Conservation (phyloP, 352 stramenopile species). For the Pythium utonaiense region DNA sequence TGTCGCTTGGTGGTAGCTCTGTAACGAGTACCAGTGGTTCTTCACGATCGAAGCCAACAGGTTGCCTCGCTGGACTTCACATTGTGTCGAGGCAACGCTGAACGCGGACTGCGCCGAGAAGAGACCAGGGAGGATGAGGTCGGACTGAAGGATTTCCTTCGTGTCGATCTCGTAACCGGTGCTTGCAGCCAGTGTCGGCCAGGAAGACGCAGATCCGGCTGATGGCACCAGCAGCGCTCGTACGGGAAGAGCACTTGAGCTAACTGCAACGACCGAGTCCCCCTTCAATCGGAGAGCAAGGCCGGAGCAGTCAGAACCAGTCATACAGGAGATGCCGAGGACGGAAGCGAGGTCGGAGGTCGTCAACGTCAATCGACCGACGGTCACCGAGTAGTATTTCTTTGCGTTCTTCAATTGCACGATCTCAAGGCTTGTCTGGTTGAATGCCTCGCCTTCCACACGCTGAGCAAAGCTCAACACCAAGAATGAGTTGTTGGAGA, state of each 20-base stretch:
- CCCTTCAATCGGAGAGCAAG: constrained; percentile 14
- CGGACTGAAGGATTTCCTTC: constrained; percentile 11
- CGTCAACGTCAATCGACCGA: constrained; percentile 16
- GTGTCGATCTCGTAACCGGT: constrained; percentile 15
- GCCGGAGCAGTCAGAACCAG: background rate
- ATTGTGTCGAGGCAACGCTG: constrained; percentile 3
- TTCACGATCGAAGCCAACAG: constrained; percentile 15
- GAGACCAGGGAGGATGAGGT: constrained; percentile 13
- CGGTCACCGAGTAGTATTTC: constrained; percentile 19
- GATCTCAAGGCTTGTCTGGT: constrained; percentile 10
- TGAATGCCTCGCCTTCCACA: constrained; percentile 17
- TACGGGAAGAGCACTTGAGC: constrained; percentile 1
- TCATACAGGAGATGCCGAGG: background rate
- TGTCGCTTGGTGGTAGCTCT: constrained; percentile 1
- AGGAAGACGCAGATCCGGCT: too few species aligned
- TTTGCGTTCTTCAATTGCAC: constrained; percentile 28
- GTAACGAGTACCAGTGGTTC: constrained; percentile 21
- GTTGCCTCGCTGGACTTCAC: constrained; percentile 19
- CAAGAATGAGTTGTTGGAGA: constrained; percentile 16
- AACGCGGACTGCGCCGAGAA: constrained; percentile 1
- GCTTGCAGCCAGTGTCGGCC: constrained; percentile 2
- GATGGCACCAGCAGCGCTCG: background rate
- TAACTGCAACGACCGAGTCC: background rate
- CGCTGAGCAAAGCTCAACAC: constrained; percentile 24
- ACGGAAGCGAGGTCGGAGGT: background rate